These are phyloP conservation scores for Alnus glutinosa DNA, from an alignment of 306 rosid genomes.

Conservation along the genomic window DNA sequence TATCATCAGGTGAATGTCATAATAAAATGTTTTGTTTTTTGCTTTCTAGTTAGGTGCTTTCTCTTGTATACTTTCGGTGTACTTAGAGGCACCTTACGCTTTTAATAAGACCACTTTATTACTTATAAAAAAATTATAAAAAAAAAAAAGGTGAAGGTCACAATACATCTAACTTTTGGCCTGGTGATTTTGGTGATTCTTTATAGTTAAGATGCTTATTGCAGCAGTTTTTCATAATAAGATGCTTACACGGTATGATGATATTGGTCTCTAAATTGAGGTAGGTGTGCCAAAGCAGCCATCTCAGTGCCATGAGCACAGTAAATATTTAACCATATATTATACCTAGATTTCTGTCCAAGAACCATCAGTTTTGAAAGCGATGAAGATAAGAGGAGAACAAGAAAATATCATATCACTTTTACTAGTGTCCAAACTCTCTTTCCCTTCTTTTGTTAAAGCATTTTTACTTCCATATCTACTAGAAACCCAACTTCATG, in stretches of 20 bases:
- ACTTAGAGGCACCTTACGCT: too few relatives aligned
- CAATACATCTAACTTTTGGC: not conserved
- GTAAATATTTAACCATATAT: not conserved
- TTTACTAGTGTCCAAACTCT: conserved; percentile 1
- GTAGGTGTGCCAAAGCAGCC: not conserved
- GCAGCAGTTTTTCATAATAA: not conserved
- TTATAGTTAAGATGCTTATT: not conserved
- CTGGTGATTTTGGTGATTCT: not conserved
- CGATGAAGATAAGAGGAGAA: not conserved
- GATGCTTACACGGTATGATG: not conserved
- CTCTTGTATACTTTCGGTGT: too few relatives aligned
- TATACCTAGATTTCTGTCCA: not conserved
- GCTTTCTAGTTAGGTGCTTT: too few relatives aligned
- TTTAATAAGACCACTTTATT: too few relatives aligned
- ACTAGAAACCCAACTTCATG: not conserved
- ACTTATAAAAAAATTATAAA: too few relatives aligned
- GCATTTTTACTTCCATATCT: not conserved
- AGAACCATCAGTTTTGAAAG: not conserved
- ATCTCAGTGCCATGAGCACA: not conserved
- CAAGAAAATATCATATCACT: not conserved
- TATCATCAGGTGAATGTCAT: not conserved
- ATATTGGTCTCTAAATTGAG: not conserved
- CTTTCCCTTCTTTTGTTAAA: conserved; percentile 4
- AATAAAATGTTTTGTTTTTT: too few relatives aligned
- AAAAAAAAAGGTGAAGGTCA: not conserved